Conservation (phyloP, 2,329 filamentous ascomycete species). For the Pestalotiopsis sp. region DNA sequence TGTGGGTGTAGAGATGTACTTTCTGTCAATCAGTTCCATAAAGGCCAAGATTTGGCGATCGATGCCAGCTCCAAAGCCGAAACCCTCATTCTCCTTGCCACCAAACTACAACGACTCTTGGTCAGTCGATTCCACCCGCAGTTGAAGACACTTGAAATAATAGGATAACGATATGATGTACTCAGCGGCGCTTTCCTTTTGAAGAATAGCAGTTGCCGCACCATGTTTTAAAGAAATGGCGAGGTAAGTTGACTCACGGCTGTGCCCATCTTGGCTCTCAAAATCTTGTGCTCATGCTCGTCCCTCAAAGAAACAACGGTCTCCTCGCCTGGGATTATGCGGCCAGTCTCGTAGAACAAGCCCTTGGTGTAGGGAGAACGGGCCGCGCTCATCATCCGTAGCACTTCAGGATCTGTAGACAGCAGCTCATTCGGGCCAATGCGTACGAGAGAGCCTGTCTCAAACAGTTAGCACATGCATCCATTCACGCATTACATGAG, state of each 20-base stretch:
- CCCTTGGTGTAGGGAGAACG: constrained; percentile 40
- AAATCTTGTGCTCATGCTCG: constrained; percentile 36
- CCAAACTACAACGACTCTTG: constrained; percentile 42
- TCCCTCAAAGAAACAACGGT: constrained; percentile 38
- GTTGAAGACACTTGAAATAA: too few species aligned
- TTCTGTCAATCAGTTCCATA: constrained; percentile 46
- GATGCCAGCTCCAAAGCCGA: constrained; percentile 42
- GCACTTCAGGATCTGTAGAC: constrained; percentile 22
- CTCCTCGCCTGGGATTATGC: constrained; percentile 37
- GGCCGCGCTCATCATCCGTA: constrained; percentile 34
- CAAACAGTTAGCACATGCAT: background rate
- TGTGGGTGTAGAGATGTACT: constrained; percentile 44
- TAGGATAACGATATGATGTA: too few species aligned
- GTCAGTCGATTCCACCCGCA: background rate
- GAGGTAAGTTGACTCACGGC: constrained; percentile 34
- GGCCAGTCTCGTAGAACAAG: constrained; percentile 38
- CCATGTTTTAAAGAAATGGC: background rate
- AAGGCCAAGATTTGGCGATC: constrained; percentile 41
- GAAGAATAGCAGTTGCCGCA: background rate
- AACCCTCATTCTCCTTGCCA: constrained; percentile 50
- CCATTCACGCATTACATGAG: background rate
- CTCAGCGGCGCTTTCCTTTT: too few species aligned
- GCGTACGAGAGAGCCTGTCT: constrained; percentile 24
- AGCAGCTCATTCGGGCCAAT: constrained; percentile 30
- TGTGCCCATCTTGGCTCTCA: constrained; percentile 46